Conservation (phyloP, 1,284 basidiomycete genomes). For the Rhodotorula sp. region DNA sequence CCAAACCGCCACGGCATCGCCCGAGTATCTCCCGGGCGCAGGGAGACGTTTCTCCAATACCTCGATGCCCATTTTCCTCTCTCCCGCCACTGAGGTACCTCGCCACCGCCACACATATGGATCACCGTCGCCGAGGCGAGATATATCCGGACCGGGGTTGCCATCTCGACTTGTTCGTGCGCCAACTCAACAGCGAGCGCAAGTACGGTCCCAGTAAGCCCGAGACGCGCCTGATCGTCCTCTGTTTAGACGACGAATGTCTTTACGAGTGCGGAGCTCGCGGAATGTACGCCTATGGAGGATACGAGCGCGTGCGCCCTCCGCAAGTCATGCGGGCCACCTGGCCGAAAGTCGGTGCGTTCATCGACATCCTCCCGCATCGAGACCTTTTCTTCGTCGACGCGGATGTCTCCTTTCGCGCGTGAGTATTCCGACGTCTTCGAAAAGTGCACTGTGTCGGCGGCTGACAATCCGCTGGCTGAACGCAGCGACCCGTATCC, state of each 20-base stretch:
- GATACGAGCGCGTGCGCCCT: constrained; percentile 21
- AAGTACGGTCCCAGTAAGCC: neutral
- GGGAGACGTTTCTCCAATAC: constrained; percentile 18
- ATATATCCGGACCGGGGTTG: constrained; percentile 20
- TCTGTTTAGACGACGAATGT: constrained; percentile 29
- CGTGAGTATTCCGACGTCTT: constrained; percentile 1
- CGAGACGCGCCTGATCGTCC: constrained; percentile 21
- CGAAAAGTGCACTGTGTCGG: too few relatives aligned
- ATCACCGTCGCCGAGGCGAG: constrained; percentile 23
- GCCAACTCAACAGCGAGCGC: constrained; percentile 27
- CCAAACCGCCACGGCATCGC: neutral
- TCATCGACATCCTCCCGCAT: constrained; percentile 26
- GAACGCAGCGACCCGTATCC: constrained; percentile 26
- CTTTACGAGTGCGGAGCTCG: constrained; percentile 14
- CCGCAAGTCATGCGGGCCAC: constrained; percentile 27
- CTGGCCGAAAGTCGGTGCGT: constrained; percentile 37
- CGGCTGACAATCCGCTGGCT: too few relatives aligned
- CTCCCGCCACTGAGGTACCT: too few relatives aligned
- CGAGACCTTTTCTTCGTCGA: constrained; percentile 41
- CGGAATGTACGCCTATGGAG: constrained; percentile 30
- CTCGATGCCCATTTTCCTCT: constrained; percentile 23
- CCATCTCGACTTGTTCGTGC: constrained; percentile 20
- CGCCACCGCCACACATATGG: constrained; percentile 19
- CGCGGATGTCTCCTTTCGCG: constrained; percentile 28
- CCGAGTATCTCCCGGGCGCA: neutral